Evolutionary conservation across 306 rosid genomes (phyloP).

Genomic region (Dalbergia oliveri): DNA sequence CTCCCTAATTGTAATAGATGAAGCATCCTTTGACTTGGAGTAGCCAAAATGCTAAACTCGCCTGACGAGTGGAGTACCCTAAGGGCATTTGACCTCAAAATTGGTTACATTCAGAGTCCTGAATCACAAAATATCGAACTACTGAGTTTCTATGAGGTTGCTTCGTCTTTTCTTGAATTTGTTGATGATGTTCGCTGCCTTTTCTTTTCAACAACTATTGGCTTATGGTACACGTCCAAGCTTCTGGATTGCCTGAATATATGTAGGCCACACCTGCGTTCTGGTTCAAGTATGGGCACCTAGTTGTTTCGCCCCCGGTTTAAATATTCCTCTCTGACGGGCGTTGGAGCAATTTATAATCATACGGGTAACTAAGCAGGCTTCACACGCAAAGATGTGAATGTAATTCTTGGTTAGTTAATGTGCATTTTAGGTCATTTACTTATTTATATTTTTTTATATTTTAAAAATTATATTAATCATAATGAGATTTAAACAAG

Average conservation of each 20-base stretch:
- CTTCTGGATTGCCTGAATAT: neutral
- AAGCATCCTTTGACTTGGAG: neutral
- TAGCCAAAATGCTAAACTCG: neutral
- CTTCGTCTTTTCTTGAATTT: slow-evolving; percentile 20
- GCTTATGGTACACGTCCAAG: neutral
- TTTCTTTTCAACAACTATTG: neutral
- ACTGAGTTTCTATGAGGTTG: neutral
- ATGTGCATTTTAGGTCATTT: too few species aligned
- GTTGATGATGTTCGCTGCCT: slow-evolving; percentile 6
- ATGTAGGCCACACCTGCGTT: neutral
- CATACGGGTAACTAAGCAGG: too few species aligned
- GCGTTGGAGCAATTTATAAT: too few species aligned
- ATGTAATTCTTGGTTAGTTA: too few species aligned
- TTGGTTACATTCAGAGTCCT: neutral
- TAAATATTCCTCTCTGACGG: too few species aligned
- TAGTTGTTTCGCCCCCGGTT: too few species aligned
- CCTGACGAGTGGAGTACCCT: neutral
- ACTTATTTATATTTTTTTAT: too few species aligned
- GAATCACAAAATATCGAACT: neutral
- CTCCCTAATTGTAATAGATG: neutral
- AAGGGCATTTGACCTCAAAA: neutral
- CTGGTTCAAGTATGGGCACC: too few species aligned
- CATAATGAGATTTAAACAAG: too few species aligned
- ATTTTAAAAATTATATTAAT: too few species aligned
- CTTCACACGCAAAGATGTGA: too few species aligned